These are phyloP conservation scores for Lasiosphaeris hirsuta DNA, from an alignment of 495 filamentous ascomycete genomes.

Conservation along the genomic window DNA sequence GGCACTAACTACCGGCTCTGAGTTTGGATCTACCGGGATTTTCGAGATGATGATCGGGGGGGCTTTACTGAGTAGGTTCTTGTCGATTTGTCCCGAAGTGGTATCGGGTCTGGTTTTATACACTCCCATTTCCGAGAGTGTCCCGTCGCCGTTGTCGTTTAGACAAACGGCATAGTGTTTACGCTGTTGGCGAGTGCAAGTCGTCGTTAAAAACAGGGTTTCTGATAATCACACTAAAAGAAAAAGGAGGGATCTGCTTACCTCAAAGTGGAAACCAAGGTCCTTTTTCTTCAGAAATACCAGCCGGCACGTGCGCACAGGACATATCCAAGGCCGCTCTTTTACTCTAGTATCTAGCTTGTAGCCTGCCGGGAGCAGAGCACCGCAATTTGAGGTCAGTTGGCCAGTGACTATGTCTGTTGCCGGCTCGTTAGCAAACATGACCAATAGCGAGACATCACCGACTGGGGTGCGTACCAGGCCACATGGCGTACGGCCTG, in stretches of 20 bases:
- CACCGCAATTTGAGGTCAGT: conserved; percentile 8
- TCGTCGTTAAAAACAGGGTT: background rate
- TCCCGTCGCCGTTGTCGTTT: conserved; percentile 40
- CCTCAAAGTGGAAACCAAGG: conserved; percentile 27
- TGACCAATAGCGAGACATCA: background rate
- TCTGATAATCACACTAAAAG: background rate
- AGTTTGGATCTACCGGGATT: background rate
- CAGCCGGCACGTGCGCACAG: conserved; percentile 22
- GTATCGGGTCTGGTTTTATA: conserved; percentile 14
- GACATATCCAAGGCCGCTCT: conserved; percentile 24
- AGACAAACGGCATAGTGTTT: conserved; percentile 24
- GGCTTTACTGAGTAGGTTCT: conserved; percentile 10
- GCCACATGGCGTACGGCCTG: conserved; percentile 29
- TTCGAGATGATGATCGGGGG: conserved; percentile 18
- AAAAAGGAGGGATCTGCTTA: background rate
- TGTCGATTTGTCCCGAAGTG: background rate
- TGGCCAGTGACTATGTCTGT: conserved; percentile 10
- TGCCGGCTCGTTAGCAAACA: background rate
- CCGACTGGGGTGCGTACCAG: conserved; percentile 14
- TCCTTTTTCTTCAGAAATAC: conserved; percentile 8
- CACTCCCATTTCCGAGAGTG: conserved; percentile 24
- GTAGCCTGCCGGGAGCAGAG: conserved; percentile 27
- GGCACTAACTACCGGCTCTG: background rate
- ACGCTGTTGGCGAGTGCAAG: conserved; percentile 4
- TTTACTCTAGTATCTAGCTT: conserved; percentile 8